Evolutionary conservation across 768 basidiomycete species (phyloP).

Genomic region (Termitomyces sp.): DNA sequence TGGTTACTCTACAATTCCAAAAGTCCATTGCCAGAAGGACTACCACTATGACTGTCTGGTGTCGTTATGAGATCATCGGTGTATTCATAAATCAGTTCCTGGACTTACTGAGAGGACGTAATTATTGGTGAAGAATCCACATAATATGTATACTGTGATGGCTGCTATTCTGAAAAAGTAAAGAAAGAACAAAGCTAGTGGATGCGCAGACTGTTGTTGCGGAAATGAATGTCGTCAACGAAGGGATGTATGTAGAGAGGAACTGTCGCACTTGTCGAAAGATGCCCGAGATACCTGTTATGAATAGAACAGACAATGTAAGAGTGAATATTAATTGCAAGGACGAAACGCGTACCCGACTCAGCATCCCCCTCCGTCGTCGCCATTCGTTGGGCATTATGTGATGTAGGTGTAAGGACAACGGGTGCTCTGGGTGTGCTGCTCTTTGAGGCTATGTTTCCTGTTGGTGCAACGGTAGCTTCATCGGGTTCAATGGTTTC

Average conservation of each 20-base stretch:
- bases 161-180: constrained; percentile 87
- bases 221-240: constrained; percentile 7
- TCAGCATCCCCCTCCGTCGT: constrained; percentile 67
- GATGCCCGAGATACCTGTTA: constrained; percentile 66
- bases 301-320: neutral
- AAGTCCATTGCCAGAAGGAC: constrained; percentile 96
- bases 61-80: neutral
- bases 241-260: neutral
- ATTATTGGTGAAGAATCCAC: constrained; percentile 83
- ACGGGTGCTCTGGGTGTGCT: constrained; percentile 37
- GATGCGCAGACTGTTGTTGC: constrained; percentile 74
- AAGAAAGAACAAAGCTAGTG: constrained; percentile 80
- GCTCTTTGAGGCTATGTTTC: constrained; percentile 31
- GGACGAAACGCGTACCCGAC: constrained; percentile 48
- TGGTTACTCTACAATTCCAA: constrained; percentile 88
- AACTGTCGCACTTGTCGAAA: constrained; percentile 59
- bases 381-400: constrained; percentile 40
- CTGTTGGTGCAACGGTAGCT: constrained; percentile 30
- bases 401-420: constrained; percentile 55
- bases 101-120: constrained; percentile 83
- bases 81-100: neutral
- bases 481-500: constrained; percentile 90
- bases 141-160: constrained; percentile 91
- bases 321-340: neutral
- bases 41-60: constrained; percentile 82